These are phyloP conservation scores for Beta corolliflora DNA, from an alignment of 179 eudicot species.

Conservation along the genomic window DNA sequence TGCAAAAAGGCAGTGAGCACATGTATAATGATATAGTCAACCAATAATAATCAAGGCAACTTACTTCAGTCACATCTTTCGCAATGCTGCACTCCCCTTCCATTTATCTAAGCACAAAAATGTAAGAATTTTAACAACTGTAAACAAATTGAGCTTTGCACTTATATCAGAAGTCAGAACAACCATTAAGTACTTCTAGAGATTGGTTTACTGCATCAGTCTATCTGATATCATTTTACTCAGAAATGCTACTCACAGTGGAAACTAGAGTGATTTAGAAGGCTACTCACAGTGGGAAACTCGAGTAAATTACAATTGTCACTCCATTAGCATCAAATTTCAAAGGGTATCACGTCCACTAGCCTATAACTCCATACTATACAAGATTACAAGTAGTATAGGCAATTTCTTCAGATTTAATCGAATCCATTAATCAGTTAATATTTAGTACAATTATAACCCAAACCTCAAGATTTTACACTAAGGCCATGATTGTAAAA, in stretches of 20 bases:
- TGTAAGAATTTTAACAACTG: neutral
- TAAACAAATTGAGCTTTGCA: neutral
- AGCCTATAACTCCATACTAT: neutral
- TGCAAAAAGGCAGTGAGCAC: neutral
- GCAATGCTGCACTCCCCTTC: slow-evolving; percentile 49
- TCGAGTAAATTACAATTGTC: no score
- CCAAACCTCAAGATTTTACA: neutral
- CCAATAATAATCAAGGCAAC: slow-evolving; percentile 10
- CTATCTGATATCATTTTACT: neutral
- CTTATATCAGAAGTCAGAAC: neutral
- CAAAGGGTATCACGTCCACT: neutral
- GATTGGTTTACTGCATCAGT: neutral
- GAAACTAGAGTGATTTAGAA: no score
- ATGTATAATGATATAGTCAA: neutral
- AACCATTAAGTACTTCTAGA: neutral
- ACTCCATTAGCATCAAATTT: no score
- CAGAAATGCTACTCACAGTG: neutral
- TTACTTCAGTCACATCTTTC: slow-evolving; percentile 68
- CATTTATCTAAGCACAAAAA: slow-evolving; percentile 19
- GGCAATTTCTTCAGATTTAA: neutral
- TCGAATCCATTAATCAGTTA: neutral
- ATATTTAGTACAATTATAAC: neutral
- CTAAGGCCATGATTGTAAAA: neutral
- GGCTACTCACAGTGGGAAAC: no score
- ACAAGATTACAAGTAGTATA: neutral